Evolutionary conservation across 2,329 filamentous ascomycete species (phyloP).

Genomic region (Penicillium occitanis): DNA sequence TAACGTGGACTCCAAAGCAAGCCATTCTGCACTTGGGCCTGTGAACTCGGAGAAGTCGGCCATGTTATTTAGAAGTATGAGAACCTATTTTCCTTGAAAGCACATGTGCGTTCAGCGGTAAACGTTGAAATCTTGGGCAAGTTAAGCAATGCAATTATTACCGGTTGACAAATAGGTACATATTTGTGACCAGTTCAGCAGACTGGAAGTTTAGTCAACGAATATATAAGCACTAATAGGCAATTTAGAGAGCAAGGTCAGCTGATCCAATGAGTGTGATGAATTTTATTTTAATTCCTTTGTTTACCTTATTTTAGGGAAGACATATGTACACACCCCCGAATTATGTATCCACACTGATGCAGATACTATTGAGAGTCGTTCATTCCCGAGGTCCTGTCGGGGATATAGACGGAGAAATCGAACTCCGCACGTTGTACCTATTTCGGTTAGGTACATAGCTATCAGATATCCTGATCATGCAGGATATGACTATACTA

Average conservation of each 20-base stretch:
- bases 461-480: background rate
- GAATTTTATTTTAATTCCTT: too few relatives aligned
- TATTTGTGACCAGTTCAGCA: background rate
- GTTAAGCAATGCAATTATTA: background rate
- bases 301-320: background rate
- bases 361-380: background rate
- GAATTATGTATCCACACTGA: too few relatives aligned
- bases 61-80: background rate
- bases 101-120: background rate
- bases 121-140: background rate
- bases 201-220: background rate
- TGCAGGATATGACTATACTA: background rate
- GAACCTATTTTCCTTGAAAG: background rate
- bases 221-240: background rate
- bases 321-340: too few relatives aligned
- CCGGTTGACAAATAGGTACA: too few relatives aligned
- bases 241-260: background rate
- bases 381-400: background rate
- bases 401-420: background rate
- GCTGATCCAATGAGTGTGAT: background rate
- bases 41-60: conserved; percentile 5
- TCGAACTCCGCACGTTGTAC: background rate
- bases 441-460: background rate
- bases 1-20: background rate
- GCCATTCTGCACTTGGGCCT: conserved; percentile 8